Percentiles rank a stretch among this genome's conserved stretches.
Conservation (phyloP, 2,329 filamentous ascomycete species). For the Alternaria brassicae region DNA sequence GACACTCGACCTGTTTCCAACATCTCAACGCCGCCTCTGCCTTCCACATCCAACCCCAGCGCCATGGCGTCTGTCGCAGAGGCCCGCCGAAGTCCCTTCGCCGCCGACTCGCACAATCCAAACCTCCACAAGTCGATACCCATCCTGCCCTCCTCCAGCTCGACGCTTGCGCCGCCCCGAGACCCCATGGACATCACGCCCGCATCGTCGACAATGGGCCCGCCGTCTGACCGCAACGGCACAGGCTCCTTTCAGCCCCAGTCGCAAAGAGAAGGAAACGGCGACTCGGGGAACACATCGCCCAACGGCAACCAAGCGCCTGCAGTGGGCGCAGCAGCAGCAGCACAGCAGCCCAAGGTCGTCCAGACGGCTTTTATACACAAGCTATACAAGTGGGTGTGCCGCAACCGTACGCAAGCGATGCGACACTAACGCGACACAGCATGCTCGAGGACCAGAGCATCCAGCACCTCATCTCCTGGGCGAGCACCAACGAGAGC, state of each 20-base stretch:
- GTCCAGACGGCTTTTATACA: slow-evolving; percentile 99
- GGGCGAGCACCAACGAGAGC: slow-evolving; percentile 92
- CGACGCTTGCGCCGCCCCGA: slow-evolving; percentile 54
- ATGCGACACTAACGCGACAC: slow-evolving; percentile 41
- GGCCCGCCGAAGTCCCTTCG: slow-evolving; percentile 56
- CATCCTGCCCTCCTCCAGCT: slow-evolving; percentile 58
- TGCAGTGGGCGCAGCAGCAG: slow-evolving; percentile 67
- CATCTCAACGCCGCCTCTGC: slow-evolving; percentile 20
- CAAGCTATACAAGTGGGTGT: slow-evolving; percentile 91
- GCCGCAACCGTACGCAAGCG: slow-evolving; percentile 7
- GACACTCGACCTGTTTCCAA: slow-evolving; percentile 17
- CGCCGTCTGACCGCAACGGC: slow-evolving; percentile 57
- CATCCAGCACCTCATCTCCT: slow-evolving; percentile 95
- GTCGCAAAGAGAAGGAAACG: slow-evolving; percentile 30
- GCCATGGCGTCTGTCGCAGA: slow-evolving; percentile 56
- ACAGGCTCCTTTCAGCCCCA: slow-evolving; percentile 12
- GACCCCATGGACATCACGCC: slow-evolving; percentile 64
- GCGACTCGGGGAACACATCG: slow-evolving; percentile 42
- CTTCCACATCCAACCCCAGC: slow-evolving; percentile 15
- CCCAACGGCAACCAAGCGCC: slow-evolving; percentile 52
- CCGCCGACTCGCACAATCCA: slow-evolving; percentile 50
- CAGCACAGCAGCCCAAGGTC: slow-evolving; percentile 92
- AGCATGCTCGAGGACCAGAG: slow-evolving; percentile 96
- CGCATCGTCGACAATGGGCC: slow-evolving; percentile 54
- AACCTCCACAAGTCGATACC: slow-evolving; percentile 60